These are phyloP conservation scores for Teratosphaeriaceae sp. DNA, from an alignment of 2,329 filamentous ascomycete species.

Conservation along the genomic window DNA sequence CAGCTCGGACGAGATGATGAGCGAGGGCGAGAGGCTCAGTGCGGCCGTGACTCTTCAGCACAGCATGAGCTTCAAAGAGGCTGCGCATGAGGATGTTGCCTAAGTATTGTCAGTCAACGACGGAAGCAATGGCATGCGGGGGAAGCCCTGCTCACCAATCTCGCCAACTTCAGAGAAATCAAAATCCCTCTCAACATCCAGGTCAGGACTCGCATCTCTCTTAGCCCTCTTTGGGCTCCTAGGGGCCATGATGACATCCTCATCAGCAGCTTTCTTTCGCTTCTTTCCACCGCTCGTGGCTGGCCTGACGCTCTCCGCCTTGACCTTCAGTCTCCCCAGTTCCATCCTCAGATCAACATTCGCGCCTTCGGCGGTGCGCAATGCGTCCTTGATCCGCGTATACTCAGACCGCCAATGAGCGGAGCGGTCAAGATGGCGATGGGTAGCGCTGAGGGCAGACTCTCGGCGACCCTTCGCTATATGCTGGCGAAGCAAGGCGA, in stretches of 20 bases:
- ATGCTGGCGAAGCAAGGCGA: conserved; percentile 30
- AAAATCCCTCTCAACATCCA: conserved; percentile 6
- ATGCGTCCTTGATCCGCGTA: conserved; percentile 15
- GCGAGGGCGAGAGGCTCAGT: conserved; percentile 17
- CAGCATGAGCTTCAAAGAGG: conserved; percentile 22
- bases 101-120: conserved; percentile 4
- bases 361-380: conserved; percentile 15
- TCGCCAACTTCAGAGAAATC: conserved; percentile 18
- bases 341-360: conserved; percentile 18
- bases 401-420: conserved; percentile 32
- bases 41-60: conserved; percentile 14
- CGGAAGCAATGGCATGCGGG: neutral
- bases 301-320: conserved; percentile 10
- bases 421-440: conserved; percentile 34
- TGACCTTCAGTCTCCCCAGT: conserved; percentile 17
- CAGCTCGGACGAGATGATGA: conserved; percentile 21
- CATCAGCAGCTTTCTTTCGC: conserved; percentile 22
- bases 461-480: conserved; percentile 20
- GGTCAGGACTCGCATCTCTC: conserved; percentile 12
- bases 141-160: conserved; percentile 10
- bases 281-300: conserved; percentile 17
- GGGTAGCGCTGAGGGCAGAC: conserved; percentile 17
- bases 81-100: conserved; percentile 21
- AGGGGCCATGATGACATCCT: conserved; percentile 19
- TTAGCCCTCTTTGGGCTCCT: conserved; percentile 20